phyloP scores from a whole-genome alignment of 805 yeast species.

The Monosporozyma aquatica region DNA sequence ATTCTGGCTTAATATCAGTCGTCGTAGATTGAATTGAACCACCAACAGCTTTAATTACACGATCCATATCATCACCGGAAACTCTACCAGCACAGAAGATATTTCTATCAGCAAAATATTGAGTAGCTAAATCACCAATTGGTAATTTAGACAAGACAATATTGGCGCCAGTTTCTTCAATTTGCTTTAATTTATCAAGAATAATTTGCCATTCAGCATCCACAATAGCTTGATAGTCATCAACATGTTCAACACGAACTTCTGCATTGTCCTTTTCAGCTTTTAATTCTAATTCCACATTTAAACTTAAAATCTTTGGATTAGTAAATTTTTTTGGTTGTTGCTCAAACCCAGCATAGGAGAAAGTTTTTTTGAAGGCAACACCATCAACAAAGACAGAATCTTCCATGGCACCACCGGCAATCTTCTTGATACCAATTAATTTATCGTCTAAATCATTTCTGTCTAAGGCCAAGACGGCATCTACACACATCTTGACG shows the following conservation, averaged over 20 bases:
- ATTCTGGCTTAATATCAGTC: conserved; percentile 55
- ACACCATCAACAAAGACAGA: conserved; percentile 85
- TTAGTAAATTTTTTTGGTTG: conserved; percentile 79
- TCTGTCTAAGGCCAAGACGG: conserved; percentile 80
- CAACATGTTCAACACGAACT: conserved; percentile 88
- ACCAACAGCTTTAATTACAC: conserved; percentile 90
- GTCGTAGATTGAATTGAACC: conserved; percentile 78
- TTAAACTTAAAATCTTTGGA: conserved; percentile 77
- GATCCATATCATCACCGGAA: conserved; percentile 76
- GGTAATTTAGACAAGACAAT: conserved; percentile 91
- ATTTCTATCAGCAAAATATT: conserved; percentile 91
- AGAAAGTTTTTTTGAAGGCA: conserved; percentile 93
- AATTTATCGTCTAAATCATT: conserved; percentile 77
- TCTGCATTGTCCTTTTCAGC: conserved; percentile 99
- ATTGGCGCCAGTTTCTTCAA: conserved; percentile 79
- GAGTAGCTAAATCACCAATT: conserved; percentile 98
- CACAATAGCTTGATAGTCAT: conserved; percentile 89
- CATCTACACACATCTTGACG: conserved; percentile 94
- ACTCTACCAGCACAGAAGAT: conserved; percentile 98
- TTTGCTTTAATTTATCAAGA: conserved; percentile 72
- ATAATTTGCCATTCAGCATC: conserved; percentile 99
- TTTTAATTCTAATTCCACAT: conserved; percentile 90
- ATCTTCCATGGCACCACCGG: conserved; percentile 96
- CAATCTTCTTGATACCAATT: conserved; percentile 88
- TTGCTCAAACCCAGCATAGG: conserved; percentile 98